phyloP scores from a whole-genome alignment of 176 grass and related monocot species.

The Metroxylon sagu region DNA sequence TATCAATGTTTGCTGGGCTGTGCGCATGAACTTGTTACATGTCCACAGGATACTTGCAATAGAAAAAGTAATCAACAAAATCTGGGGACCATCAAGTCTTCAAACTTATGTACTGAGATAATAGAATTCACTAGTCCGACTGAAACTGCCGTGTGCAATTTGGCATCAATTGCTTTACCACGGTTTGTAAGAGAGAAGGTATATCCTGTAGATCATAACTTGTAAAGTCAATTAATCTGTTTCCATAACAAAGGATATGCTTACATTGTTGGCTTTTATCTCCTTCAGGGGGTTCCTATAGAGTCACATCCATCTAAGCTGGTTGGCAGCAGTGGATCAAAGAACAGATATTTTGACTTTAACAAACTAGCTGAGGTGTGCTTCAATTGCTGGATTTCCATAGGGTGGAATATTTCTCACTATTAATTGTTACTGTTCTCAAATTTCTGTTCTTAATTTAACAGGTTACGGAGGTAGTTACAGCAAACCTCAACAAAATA shows the following conservation, averaged over 20 bases:
- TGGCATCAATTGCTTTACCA: slow-evolving; percentile 94
- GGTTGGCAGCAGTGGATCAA: slow-evolving; percentile 66
- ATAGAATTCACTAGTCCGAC: slow-evolving; percentile 82
- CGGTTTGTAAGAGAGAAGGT: slow-evolving; percentile 98
- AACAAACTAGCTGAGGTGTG: slow-evolving; percentile 89
- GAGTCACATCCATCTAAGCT: slow-evolving; percentile 94
- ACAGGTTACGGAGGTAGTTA: slow-evolving; percentile 66
- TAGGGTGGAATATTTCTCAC: background rate
- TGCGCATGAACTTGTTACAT: slow-evolving; percentile 17
- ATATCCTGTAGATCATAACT: slow-evolving; percentile 7
- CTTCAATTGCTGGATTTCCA: slow-evolving; percentile 7
- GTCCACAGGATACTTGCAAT: slow-evolving; percentile 79
- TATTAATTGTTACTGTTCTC: background rate
- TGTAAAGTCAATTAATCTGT: background rate
- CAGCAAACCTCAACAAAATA: slow-evolving; percentile 87
- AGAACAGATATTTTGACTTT: slow-evolving; percentile 97
- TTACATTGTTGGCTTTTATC: background rate
- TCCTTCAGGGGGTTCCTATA: slow-evolving; percentile 60
- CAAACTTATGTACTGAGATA: slow-evolving; percentile 96
- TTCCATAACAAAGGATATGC: no score
- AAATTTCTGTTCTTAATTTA: slow-evolving; percentile 21
- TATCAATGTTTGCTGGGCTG: background rate
- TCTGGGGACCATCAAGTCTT: slow-evolving; percentile 96
- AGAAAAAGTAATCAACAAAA: slow-evolving; percentile 99
- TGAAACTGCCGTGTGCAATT: slow-evolving; percentile 95